phyloP scores from a whole-genome alignment of 345 rosid species.

The Ceriops zippeliana region DNA sequence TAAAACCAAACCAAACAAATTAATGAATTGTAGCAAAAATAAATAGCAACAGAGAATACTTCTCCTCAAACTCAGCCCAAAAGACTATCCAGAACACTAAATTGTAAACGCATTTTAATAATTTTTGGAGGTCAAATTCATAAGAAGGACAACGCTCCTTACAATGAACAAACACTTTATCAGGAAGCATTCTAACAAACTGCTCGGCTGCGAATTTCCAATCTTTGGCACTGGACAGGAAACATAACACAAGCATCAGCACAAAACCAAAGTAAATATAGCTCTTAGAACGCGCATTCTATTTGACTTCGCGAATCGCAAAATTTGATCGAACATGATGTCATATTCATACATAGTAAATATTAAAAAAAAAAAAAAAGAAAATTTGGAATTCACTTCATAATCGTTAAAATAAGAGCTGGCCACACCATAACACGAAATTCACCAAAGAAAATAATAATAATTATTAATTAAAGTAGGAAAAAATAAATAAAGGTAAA shows the following conservation, averaged over 20 bases:
- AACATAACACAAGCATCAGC: constrained; percentile 7
- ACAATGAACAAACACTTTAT: constrained; percentile 88
- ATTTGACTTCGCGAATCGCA: background rate
- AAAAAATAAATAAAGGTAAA: background rate
- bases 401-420: background rate
- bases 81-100: background rate
- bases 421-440: background rate
- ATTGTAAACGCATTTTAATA: background rate
- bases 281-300: no score
- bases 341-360: no score
- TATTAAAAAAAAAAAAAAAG: background rate
- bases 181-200: constrained; percentile 68
- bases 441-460: background rate
- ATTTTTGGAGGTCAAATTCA: background rate
- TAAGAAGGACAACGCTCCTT: constrained; percentile 20
- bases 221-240: constrained; percentile 60
- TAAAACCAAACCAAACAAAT: constrained; percentile 2
- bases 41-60: background rate
- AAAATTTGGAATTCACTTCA: background rate
- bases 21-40: background rate
- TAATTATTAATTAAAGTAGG: background rate
- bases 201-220: constrained; percentile 95
- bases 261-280: background rate
- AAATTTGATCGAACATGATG: background rate
- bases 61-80: background rate